Percentiles rank a stretch among this genome's conserved stretches.
Conservation (phyloP, 2,329 filamentous ascomycete genomes). For the Neurospora sp. region DNA sequence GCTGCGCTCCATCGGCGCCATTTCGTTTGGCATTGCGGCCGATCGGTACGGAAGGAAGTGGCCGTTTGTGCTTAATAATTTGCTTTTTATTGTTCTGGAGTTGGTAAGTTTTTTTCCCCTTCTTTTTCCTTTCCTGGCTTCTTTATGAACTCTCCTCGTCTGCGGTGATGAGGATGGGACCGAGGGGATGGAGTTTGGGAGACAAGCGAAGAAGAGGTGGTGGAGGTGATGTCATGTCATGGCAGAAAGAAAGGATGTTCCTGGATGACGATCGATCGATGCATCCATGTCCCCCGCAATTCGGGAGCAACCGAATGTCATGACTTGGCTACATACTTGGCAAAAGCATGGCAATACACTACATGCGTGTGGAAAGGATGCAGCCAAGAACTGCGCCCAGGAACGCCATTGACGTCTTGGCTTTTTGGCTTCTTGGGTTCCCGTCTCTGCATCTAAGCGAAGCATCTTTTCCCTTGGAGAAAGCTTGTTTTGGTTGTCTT, state of each 20-base stretch:
- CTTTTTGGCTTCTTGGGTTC: neutral
- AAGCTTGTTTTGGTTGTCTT: neutral
- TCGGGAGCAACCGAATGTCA: neutral
- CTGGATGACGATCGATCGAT: neutral
- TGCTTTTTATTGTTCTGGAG: conserved; percentile 63
- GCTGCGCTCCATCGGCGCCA: conserved; percentile 47
- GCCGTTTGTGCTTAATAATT: conserved; percentile 68
- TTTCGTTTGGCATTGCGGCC: conserved; percentile 43
- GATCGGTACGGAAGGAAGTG: conserved; percentile 54
- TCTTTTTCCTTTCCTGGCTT: no score
- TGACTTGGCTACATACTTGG: neutral
- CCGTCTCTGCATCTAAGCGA: neutral
- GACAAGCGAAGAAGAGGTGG: neutral
- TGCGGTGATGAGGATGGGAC: neutral
- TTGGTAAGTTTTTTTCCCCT: conserved; percentile 34
- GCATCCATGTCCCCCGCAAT: neutral
- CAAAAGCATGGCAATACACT: neutral
- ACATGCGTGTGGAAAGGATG: neutral
- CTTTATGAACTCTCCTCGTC: no score
- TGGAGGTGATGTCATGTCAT: neutral
- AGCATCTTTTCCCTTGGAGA: neutral
- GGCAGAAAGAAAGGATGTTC: neutral
- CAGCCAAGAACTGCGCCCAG: neutral
- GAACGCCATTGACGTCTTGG: neutral
- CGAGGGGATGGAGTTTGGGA: no score